Evolutionary conservation across 495 filamentous ascomycete species (phyloP).

Genomic region (Penicillium desertorum): DNA sequence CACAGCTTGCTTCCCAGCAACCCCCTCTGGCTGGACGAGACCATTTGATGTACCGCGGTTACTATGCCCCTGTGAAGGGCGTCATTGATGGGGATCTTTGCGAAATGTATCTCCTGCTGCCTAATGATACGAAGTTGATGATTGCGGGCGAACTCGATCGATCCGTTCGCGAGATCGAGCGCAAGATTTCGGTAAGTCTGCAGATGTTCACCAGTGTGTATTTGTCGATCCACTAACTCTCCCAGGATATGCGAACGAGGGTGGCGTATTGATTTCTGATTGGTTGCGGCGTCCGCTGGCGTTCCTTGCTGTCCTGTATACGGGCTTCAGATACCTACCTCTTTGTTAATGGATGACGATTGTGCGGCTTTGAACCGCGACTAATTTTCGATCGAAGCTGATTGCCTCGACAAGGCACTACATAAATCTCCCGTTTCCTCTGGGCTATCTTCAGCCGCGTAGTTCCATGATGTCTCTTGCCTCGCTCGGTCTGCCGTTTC

Average conservation of each 20-base stretch:
- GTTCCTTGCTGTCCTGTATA: constrained; percentile 18
- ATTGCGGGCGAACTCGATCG: constrained; percentile 92
- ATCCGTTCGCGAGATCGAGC: constrained; percentile 85
- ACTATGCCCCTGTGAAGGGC: constrained; percentile 96
- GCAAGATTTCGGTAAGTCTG: constrained; percentile 81
- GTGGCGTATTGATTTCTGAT: constrained; percentile 67
- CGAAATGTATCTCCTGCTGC: constrained; percentile 80
- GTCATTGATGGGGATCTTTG: constrained; percentile 98
- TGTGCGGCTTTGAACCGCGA: constrained; percentile 18
- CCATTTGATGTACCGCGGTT: constrained; percentile 90
- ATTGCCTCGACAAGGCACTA: neutral
- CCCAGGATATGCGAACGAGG: constrained; percentile 79
- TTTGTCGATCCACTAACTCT: constrained; percentile 20
- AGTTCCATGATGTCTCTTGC: constrained; percentile 43
- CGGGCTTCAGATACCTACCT: constrained; percentile 35
- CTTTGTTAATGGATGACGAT: constrained; percentile 26
- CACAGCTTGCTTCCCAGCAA: constrained; percentile 78
- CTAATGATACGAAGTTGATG: constrained; percentile 86
- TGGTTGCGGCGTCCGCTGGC: constrained; percentile 29
- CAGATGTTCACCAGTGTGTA: neutral
- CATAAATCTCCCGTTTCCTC: neutral
- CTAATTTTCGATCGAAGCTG: neutral
- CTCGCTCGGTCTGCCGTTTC: constrained; percentile 53
- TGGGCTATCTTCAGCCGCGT: neutral
- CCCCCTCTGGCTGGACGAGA: constrained; percentile 86